Base-by-base conservation (phyloP, 1,284 basidiomycete genomes). In the Tilletia caries region DNA sequence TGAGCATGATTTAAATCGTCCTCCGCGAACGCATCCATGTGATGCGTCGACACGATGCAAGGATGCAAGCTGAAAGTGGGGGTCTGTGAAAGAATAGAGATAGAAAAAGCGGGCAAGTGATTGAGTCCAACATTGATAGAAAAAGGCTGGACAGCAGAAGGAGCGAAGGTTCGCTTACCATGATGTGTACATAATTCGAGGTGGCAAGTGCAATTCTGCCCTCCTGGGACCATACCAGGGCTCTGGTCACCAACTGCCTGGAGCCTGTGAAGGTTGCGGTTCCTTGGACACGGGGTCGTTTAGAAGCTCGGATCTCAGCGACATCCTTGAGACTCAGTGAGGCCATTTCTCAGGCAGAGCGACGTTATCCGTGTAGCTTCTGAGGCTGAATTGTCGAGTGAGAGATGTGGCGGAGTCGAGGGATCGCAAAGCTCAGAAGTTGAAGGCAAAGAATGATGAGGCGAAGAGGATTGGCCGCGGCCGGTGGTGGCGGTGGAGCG, bases 41-140 rank as follows among this genome's bases (percentile, higher is more conserved):
- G 37, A 41, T 41, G 37, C 10, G 37, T 41, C 15, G 37, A 15
- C 37, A 41, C 32, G 58, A 62, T 62, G 58, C 15, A 62, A 20
- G 58, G 58, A 10, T 62, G 58, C 58, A 62, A 18, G 32, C 34
- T 33, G 18, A 62, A 62, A 18, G 32, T 34, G 12, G 58, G 58
- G 8, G 58, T 62, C 58, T 62, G 8, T 41, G 8, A 15, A 8
- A 18, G 6, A 8, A 20, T 20, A 15, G 37, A 41, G 37, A 41
- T 6, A 15, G 58, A 62, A 27, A 23, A 10, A 52, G 23, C 50
- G 23, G 5, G 25, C 10, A 5, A 25, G 27, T 33, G 8, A 32
- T 25, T 6, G 54, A 60, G 20, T 60, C 25, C n/a, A n/a, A n/a
- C n/a, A n/a, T n/a, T n/a, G n/a, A n/a, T n/a, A n/a, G n/a, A n/a